Conservation (phyloP, 1,284 basidiomycete genomes). For the Ceratobasidium sp. region DNA sequence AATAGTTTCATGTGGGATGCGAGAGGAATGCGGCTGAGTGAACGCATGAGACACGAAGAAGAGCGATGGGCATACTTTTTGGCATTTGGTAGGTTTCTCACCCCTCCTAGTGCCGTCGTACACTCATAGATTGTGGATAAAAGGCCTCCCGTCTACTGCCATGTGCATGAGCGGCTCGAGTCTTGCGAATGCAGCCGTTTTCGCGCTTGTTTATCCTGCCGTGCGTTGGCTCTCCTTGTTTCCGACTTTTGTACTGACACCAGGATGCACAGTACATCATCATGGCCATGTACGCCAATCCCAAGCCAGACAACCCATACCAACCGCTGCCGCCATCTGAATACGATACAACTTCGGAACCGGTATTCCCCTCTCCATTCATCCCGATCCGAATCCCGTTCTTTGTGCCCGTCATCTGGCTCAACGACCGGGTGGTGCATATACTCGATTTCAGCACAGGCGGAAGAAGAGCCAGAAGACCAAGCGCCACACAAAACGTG, state of each 20-base stretch:
- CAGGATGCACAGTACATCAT: conserved; percentile 67
- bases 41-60: conserved; percentile 75
- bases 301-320: conserved; percentile 72
- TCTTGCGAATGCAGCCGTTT: conserved; percentile 76
- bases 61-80: conserved; percentile 87
- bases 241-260: conserved; percentile 42
- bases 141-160: conserved; percentile 68
- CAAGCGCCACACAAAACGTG: conserved; percentile 24
- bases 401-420: conserved; percentile 71
- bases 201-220: conserved; percentile 77
- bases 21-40: conserved; percentile 69
- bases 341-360: conserved; percentile 54
- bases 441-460: conserved; percentile 62
- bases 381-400: conserved; percentile 79
- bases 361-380: conserved; percentile 58
- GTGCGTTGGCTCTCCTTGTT: conserved; percentile 54
- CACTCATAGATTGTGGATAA: background rate
- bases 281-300: conserved; percentile 74
- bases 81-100: conserved; percentile 66
- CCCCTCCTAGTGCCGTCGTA: conserved; percentile 41
- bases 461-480: conserved; percentile 23
- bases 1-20: conserved; percentile 78
- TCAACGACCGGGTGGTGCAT: conserved; percentile 75
- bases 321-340: conserved; percentile 58
- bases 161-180: conserved; percentile 73